These are phyloP conservation scores for Coffea canephora DNA, from an alignment of 257 asterid species.

Conservation along the genomic window DNA sequence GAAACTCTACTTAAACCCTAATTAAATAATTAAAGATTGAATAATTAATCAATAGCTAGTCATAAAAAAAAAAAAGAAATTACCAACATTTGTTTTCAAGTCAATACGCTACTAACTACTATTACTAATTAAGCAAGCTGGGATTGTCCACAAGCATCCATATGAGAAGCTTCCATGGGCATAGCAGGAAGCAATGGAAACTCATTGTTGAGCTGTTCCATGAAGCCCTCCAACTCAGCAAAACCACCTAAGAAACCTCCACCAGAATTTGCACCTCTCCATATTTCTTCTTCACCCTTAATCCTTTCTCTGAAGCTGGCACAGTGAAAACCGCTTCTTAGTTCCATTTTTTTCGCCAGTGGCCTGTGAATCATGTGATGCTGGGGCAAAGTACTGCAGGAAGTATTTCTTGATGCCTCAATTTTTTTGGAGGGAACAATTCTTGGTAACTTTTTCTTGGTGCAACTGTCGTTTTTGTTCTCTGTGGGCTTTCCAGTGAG, in stretches of 20 bases:
- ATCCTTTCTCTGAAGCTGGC: conserved; percentile 39
- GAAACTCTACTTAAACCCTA: background rate
- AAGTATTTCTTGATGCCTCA: conserved; percentile 6
- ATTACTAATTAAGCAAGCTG: conserved; percentile 31
- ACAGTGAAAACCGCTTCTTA: conserved; percentile 24
- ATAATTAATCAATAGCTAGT: conserved; percentile 10
- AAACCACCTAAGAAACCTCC: conserved; percentile 70
- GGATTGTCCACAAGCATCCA: conserved; percentile 37
- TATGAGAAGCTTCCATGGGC: conserved; percentile 28
- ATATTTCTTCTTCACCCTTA: conserved; percentile 80
- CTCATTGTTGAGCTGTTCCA: conserved; percentile 48
- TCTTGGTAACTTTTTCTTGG: conserved; percentile 9
- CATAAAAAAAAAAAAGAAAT: background rate
- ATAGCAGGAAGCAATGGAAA: conserved; percentile 37
- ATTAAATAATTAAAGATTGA: conserved; percentile 12
- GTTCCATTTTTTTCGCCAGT: conserved; percentile 34
- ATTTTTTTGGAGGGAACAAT: background rate
- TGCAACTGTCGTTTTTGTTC: background rate
- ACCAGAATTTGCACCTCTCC: conserved; percentile 59
- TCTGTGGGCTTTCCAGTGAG: conserved; percentile 85
- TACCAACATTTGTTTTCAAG: conserved; percentile 7
- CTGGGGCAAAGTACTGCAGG: background rate
- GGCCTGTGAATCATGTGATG: conserved; percentile 15
- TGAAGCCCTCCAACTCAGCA: conserved; percentile 54
- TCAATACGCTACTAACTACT: background rate